phyloP scores from a whole-genome alignment of 805 yeast species.

The Wickerhamomyces queroliae region DNA sequence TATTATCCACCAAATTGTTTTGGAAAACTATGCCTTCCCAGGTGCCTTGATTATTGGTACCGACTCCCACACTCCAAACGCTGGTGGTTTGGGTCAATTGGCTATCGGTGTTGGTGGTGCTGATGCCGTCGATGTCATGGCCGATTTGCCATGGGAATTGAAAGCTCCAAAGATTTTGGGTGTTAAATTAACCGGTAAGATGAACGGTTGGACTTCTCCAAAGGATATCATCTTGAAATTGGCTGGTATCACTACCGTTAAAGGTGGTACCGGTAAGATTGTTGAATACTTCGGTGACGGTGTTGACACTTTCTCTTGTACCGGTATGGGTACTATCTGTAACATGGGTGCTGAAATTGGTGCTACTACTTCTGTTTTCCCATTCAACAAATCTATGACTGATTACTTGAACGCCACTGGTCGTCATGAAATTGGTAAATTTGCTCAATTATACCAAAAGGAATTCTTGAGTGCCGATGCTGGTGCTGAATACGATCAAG shows the following conservation, averaged over 20 bases:
- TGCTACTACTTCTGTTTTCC: constrained; percentile 97
- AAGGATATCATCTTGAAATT: constrained; percentile 90
- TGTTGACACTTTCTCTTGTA: constrained; percentile 85
- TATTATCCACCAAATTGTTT: constrained; percentile 93
- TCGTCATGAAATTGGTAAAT: constrained; percentile 79
- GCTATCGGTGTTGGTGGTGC: constrained; percentile 99
- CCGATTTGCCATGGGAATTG: constrained; percentile 93
- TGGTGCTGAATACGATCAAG: constrained; percentile 91
- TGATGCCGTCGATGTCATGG: constrained; percentile 96
- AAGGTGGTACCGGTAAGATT: constrained; percentile 97
- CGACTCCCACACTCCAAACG: constrained; percentile 97
- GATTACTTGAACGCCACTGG: constrained; percentile 83
- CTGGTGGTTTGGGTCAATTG: constrained; percentile 96
- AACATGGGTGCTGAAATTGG: constrained; percentile 99
- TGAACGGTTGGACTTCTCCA: constrained; percentile 96
- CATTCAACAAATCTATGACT: constrained; percentile 86
- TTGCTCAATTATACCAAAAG: constrained; percentile 62
- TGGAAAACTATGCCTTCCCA: constrained; percentile 96
- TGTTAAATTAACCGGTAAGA: constrained; percentile 86
- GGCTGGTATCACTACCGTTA: constrained; percentile 92
- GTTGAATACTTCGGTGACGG: constrained; percentile 97
- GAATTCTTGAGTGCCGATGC: constrained; percentile 78
- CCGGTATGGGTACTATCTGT: constrained; percentile 99
- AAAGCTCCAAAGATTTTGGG: constrained; percentile 96
- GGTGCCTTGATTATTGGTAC: constrained; percentile 96